A percentile compares a stretch with the other conserved stretches of the same genome.
Evolutionary conservation across 2,329 filamentous ascomycete species (phyloP).

Genomic region (Akanthomyces lecanii): DNA sequence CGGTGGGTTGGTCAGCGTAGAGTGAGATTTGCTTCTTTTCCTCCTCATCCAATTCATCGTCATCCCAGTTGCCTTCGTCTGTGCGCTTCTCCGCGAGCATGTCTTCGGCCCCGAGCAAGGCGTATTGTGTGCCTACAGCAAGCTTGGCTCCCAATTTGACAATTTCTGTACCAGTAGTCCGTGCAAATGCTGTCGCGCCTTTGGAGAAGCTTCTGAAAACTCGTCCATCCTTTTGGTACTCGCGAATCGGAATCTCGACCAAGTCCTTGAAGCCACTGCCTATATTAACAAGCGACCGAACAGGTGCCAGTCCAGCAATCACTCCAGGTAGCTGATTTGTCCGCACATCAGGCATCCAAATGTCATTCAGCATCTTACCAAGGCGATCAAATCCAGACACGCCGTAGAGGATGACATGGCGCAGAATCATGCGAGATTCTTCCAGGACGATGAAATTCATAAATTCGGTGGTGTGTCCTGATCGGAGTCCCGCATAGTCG

Average conservation of each 20-base stretch:
- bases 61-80: slow-evolving; percentile 47
- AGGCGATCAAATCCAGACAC: slow-evolving; percentile 86
- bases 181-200: slow-evolving; percentile 83
- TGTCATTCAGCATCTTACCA: slow-evolving; percentile 85
- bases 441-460: slow-evolving; percentile 98
- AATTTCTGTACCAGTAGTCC: slow-evolving; percentile 90
- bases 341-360: slow-evolving; percentile 94
- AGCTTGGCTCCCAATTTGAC: slow-evolving; percentile 91
- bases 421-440: slow-evolving; percentile 77
- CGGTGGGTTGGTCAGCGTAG: slow-evolving; percentile 91
- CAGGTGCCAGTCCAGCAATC: slow-evolving; percentile 80
- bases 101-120: slow-evolving; percentile 82
- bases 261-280: slow-evolving; percentile 82
- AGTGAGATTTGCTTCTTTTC: slow-evolving; percentile 77
- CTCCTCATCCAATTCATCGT: slow-evolving; percentile 61
- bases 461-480: slow-evolving; percentile 92
- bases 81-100: slow-evolving; percentile 54
- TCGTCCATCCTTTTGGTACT: slow-evolving; percentile 91
- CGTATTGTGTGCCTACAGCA: slow-evolving; percentile 90
- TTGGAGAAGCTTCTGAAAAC: slow-evolving; percentile 89
- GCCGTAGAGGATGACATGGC: slow-evolving; percentile 89
- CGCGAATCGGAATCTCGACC: slow-evolving; percentile 81
- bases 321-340: slow-evolving; percentile 84
- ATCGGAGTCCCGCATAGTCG: slow-evolving; percentile 87
- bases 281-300: slow-evolving; percentile 88